Conservation (phyloP, 2,329 filamentous ascomycete genomes). For the Rhynchosporium agropyri region DNA sequence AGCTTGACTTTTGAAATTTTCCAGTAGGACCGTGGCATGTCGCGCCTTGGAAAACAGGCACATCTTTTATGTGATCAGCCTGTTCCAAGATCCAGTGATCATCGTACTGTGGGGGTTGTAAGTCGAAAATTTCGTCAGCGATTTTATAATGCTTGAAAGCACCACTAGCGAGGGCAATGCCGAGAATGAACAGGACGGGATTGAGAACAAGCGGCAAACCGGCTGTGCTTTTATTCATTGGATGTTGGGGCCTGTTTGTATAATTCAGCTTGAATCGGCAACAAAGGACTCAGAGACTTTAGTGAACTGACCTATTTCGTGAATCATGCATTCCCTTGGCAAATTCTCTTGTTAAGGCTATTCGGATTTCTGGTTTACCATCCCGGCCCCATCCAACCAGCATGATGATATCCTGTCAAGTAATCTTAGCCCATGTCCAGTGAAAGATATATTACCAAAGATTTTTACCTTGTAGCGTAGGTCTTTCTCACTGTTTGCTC, state of each 20-base stretch:
- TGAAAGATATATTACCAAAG: not conserved
- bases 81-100: not conserved
- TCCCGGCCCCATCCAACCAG: not conserved
- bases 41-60: slow-evolving; percentile 23
- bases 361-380: no score
- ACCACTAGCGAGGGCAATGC: slow-evolving; percentile 16
- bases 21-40: slow-evolving; percentile 15
- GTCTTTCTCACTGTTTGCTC: not conserved
- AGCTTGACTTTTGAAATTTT: slow-evolving; percentile 19
- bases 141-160: slow-evolving; percentile 26
- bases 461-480: not conserved
- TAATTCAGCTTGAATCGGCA: no score
- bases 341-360: no score
- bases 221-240: no score
- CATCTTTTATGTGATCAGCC: slow-evolving; percentile 10
- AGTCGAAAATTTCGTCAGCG: slow-evolving; percentile 20
- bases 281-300: no score
- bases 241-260: no score
- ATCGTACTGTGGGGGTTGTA: slow-evolving; percentile 21
- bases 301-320: no score
- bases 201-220: slow-evolving; percentile 24
- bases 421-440: not conserved
- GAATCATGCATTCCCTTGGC: no score
- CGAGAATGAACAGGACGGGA: slow-evolving; percentile 23
- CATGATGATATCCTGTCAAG: not conserved